Base-by-base conservation (phyloP, 2,329 filamentous ascomycete genomes). In the Rutstroemia sp. region DNA sequence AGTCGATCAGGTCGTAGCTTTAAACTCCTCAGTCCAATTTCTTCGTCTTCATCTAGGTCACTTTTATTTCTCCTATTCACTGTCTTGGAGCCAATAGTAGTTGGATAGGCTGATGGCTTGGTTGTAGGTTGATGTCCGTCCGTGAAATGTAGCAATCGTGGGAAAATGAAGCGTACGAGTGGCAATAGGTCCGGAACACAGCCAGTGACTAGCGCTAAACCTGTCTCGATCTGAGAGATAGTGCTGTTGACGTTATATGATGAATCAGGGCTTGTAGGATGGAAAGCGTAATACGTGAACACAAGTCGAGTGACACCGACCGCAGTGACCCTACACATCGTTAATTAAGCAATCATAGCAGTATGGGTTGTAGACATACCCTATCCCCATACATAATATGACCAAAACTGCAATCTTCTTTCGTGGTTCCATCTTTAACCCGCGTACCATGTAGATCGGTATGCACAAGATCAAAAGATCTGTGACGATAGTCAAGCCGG, bases 401-500 rank as follows among this genome's bases (percentile, higher is more conserved):
- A 59, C 21, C 9, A 53, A 48, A 21, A 47, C 47, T n/a, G 46
- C 53, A 14, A 59, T n/a, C 39, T 64, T 65, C 47, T 58, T 64
- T 30, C 48, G 54, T 1, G 41, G 47, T 23, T 44, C 53, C 48
- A 63, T 52, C 38, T 60, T 48, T 17, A 62, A 44, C n/a, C 60
- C 60, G 51, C 58, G 60, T 27, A 63, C 58, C 48, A 63, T 65
- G 17, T 59, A 59, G 3, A 59, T 57, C 9, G 63, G 62, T 23
- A 65, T 62, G 8, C 46, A 46, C 14, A 65, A 9, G 34, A 64
- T 54, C 25, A 65, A 14, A 6, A 65, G 21, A 51, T 64, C 63
- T 2, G 62, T 62, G 12, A 60, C 23, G 17, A 65, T 59, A 19
- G 56, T 54, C 16, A 65, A 39, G 42, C 62, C 59, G 30, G 62